Conservation (phyloP, 1,139 yeast genomes). For the Kodamaea arcana region DNA sequence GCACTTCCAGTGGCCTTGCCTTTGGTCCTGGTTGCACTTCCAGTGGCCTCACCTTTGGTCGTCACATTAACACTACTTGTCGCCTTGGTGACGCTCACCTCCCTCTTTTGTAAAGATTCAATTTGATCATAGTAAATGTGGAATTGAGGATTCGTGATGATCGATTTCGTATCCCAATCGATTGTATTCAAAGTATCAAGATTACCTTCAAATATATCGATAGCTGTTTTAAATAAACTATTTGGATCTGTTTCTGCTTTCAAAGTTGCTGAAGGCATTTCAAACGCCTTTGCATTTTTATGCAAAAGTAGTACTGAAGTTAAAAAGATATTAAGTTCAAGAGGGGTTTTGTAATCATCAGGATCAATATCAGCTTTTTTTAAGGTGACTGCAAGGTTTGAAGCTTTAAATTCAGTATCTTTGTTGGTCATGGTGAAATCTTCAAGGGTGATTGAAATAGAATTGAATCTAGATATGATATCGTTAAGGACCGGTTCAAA, state of each 20-base stretch:
- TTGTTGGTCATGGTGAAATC: conserved; percentile 26
- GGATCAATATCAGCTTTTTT: conserved; percentile 9
- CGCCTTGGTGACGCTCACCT: conserved; percentile 5
- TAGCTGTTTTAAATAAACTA: conserved; percentile 8
- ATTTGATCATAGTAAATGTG: conserved; percentile 41
- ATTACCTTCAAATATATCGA: conserved; percentile 11
- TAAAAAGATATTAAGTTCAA: conserved; percentile 16
- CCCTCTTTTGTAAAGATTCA: conserved; percentile 10
- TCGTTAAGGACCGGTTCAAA: conserved; percentile 2
- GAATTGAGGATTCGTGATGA: conserved; percentile 30
- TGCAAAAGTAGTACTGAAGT: conserved; percentile 31
- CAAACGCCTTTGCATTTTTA: conserved; percentile 28
- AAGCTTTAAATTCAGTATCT: conserved; percentile 14
- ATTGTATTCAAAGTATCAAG: conserved; percentile 9
- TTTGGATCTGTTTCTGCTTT: conserved; percentile 11
- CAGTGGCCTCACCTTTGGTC: background rate
- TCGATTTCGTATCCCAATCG: conserved; percentile 11
- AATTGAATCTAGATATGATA: conserved; percentile 10
- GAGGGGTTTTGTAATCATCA: conserved; percentile 9
- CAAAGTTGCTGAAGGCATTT: conserved; percentile 34
- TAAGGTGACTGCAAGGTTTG: conserved; percentile 20
- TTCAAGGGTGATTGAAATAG: conserved; percentile 21
- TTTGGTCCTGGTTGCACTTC: background rate
- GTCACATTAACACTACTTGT: too few relatives aligned
- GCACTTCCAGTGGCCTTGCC: background rate